These are phyloP conservation scores for Tillandsia leiboldiana DNA, from an alignment of 176 grass and related monocot genomes.

Conservation along the genomic window DNA sequence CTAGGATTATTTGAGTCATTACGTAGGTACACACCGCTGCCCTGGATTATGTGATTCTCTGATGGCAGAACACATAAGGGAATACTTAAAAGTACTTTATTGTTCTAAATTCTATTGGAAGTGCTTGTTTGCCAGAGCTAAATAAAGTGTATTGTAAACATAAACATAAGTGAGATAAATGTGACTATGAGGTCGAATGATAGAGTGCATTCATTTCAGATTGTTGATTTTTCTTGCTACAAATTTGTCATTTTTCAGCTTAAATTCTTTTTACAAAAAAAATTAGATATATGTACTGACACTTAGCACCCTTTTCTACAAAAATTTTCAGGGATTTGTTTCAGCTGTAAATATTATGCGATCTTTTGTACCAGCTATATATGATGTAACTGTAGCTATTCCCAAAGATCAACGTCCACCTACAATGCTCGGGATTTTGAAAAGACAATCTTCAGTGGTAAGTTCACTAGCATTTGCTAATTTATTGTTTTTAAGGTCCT, in stretches of 20 bases:
- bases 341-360: slow-evolving; percentile 87
- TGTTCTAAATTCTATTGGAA: too few species aligned
- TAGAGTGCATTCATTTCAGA: background rate
- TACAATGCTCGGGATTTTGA: slow-evolving; percentile 91
- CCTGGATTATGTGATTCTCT: too few species aligned
- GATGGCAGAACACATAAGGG: too few species aligned
- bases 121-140: too few species aligned
- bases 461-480: slow-evolving; percentile 12
- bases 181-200: too few species aligned
- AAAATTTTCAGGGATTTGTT: slow-evolving; percentile 74
- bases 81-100: too few species aligned
- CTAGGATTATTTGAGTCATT: too few species aligned
- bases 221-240: background rate
- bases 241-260: background rate
- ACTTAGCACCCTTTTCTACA: background rate
- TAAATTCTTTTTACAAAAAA: background rate
- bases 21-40: too few species aligned
- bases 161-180: too few species aligned
- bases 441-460: slow-evolving; percentile 91
- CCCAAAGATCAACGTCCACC: slow-evolving; percentile 83
- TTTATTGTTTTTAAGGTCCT: background rate
- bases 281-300: background rate
- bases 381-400: slow-evolving; percentile 89
- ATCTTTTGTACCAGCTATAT: slow-evolving; percentile 90
- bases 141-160: too few species aligned